Base-by-base conservation (phyloP, 305 asterid genomes). In the Fraxinus angustifolia region DNA sequence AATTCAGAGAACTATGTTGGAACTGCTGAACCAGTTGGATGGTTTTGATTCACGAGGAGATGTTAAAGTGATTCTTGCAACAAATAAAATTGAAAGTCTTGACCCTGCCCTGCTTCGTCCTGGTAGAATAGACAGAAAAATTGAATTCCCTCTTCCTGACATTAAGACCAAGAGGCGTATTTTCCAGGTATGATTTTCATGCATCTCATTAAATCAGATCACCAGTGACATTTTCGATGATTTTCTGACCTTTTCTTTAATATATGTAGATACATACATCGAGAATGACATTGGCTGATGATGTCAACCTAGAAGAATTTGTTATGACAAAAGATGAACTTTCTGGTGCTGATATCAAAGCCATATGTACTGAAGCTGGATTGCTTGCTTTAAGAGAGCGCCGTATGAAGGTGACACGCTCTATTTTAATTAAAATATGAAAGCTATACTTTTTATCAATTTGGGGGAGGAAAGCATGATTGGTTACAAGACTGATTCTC, bases 261-360 rank as follows among this genome's bases (percentile, higher is more conserved):
- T 87, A 53, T 53, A 14, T 85, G 78, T 80, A 94, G 98, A 94
- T 94, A 80, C 98, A 94, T 90, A 94, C 98, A 28, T 90, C 97
- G 48, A 90, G 97, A 87, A 94, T 94, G 97, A 94, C 97, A 48
- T 86, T 94, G 90, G 82, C 97, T 83, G 97, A 91, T 88, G 97
- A 93, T 86, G 98, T 94, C 72, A 94, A 94, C 87, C 90, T 94
- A 60, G 97, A 94, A 85, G 98, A 94, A 84, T 94, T 94, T 88
- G 97, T 94, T n/a, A 94, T 94, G 98, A 94, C 98, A 17, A 94
- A 94, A 85, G 97, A 93, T 76, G 98, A 93, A 88, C 88, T 94
- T 76, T 94, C 98, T 78, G 98, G 98, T 79, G 98, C 97, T 86
- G 98, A 94, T 84, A 94, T 94, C 79, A 94, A 94, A 85, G 97